phyloP scores from a whole-genome alignment of 495 filamentous ascomycete species.

The Aspergillus mulundensis region DNA sequence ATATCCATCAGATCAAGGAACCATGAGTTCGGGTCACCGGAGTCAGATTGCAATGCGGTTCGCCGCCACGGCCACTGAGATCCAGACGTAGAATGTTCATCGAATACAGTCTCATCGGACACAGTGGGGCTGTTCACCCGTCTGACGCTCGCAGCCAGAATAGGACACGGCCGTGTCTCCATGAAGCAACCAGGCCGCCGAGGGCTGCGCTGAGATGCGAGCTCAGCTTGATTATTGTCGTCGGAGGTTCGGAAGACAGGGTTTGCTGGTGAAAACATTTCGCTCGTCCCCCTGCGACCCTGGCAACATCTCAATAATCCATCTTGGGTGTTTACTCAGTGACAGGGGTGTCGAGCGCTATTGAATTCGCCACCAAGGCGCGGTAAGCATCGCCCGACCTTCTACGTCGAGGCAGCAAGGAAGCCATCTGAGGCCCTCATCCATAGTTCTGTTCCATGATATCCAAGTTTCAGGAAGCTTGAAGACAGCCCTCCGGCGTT shows the following conservation, averaged over 20 bases:
- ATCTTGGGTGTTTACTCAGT: background rate
- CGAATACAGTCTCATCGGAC: background rate
- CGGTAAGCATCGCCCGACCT: background rate
- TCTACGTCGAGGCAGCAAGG: background rate
- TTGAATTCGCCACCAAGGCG: background rate
- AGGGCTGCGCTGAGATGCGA: background rate
- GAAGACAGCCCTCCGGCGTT: too few relatives aligned
- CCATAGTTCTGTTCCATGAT: too few relatives aligned
- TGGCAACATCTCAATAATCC: too few relatives aligned
- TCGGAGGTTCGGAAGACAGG: too few relatives aligned
- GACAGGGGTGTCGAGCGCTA: background rate
- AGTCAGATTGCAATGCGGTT: background rate
- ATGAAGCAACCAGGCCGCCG: background rate
- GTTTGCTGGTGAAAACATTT: too few relatives aligned
- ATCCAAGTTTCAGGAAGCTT: too few relatives aligned
- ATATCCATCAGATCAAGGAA: background rate
- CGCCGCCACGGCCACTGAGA: background rate
- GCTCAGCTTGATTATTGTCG: background rate
- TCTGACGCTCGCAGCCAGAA: background rate
- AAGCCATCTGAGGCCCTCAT: too few relatives aligned
- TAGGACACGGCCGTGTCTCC: background rate
- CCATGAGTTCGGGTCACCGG: background rate
- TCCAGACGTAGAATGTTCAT: background rate
- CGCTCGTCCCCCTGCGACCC: too few relatives aligned
- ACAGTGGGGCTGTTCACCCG: too few relatives aligned